Percentiles rank a stretch among this genome's conserved stretches.
These are phyloP conservation scores for Russula dissimulans DNA, from an alignment of 768 basidiomycete genomes.

Conservation along the genomic window DNA sequence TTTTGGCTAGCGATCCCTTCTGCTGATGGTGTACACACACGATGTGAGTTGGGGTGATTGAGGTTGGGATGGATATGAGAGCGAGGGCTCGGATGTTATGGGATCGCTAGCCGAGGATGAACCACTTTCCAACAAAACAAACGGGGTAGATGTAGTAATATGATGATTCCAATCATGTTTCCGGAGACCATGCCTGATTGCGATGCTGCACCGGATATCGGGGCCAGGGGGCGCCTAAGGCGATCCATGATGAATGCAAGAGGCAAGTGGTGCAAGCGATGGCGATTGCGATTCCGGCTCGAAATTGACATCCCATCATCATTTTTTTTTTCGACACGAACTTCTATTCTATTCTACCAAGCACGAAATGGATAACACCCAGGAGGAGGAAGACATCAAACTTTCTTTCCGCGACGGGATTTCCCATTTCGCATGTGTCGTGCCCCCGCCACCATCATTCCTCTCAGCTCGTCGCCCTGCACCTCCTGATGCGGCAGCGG, in stretches of 20 bases:
- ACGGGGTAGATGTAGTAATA: no score
- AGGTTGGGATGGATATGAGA: neutral
- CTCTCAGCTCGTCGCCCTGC: neutral
- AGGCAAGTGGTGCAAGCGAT: no score
- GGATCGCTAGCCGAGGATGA: no score
- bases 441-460: neutral
- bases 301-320: slow-evolving; percentile 5
- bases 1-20: neutral
- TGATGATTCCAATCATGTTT: no score
- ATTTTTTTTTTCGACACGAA: no score
- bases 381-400: neutral
- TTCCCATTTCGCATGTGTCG: neutral
- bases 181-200: no score
- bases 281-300: no score
- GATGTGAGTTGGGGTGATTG: no score
- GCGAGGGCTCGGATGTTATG: no score
- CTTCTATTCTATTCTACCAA: neutral
- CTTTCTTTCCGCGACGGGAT: neutral
- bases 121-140: no score
- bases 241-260: no score
- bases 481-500: neutral
- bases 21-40: neutral
- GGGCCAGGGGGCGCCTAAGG: neutral
- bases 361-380: neutral
- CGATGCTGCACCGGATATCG: no score